phyloP scores from a whole-genome alignment of 2,329 filamentous ascomycete genomes.

The Neophaeococcomyces mojaviensis region DNA sequence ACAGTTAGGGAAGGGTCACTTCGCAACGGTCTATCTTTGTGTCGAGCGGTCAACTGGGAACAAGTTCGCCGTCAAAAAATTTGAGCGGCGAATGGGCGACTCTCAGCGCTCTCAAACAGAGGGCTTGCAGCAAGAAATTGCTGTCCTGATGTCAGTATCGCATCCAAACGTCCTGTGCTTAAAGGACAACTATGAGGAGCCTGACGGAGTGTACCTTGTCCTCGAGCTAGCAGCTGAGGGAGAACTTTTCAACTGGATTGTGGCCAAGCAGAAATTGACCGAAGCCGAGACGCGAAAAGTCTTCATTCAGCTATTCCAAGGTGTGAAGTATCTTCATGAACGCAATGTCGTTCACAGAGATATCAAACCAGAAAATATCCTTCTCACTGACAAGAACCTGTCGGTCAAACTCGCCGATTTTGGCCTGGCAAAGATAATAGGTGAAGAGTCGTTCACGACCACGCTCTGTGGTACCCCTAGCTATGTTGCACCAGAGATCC shows the following conservation, averaged over 20 bases:
- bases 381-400: slow-evolving; percentile 76
- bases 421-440: slow-evolving; percentile 94
- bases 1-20: slow-evolving; percentile 88
- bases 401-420: slow-evolving; percentile 93
- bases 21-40: slow-evolving; percentile 87
- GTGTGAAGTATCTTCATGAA: slow-evolving; percentile 92
- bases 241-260: slow-evolving; percentile 92
- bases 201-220: slow-evolving; percentile 82
- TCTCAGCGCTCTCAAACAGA: slow-evolving; percentile 79
- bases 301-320: slow-evolving; percentile 86
- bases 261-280: slow-evolving; percentile 78
- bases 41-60: slow-evolving; percentile 76
- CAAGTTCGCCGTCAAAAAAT: slow-evolving; percentile 87
- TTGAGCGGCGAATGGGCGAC: slow-evolving; percentile 74
- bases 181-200: slow-evolving; percentile 91
- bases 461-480: slow-evolving; percentile 93
- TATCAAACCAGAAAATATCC: slow-evolving; percentile 95
- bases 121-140: slow-evolving; percentile 88
- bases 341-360: slow-evolving; percentile 95
- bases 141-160: slow-evolving; percentile 91
- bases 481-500: slow-evolving; percentile 92
- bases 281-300: slow-evolving; percentile 79
- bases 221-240: slow-evolving; percentile 86
- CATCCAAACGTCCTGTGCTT: slow-evolving; percentile 88
- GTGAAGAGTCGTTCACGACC: slow-evolving; percentile 95